Conservation (phyloP, 805 yeast genomes). For the Cyberlindnera japonica region DNA sequence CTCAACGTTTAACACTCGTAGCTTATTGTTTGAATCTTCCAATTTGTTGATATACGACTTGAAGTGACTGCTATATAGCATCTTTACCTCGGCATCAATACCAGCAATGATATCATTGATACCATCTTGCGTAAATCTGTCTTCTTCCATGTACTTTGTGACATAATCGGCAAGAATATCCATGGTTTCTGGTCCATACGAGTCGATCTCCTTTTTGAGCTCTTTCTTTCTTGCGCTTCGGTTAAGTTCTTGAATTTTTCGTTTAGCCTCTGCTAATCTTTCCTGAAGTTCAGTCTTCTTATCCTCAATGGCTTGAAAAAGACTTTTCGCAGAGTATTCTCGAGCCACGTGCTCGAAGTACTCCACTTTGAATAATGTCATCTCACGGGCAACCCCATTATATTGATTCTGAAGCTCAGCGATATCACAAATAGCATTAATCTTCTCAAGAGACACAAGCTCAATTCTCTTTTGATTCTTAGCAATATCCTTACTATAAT, state of each 20-base stretch:
- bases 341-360: conserved; percentile 40
- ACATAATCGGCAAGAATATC: conserved; percentile 39
- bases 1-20: conserved; percentile 22
- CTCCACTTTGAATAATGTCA: conserved; percentile 27
- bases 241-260: conserved; percentile 22
- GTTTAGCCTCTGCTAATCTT: conserved; percentile 30
- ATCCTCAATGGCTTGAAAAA: conserved; percentile 30
- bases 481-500: conserved; percentile 37
- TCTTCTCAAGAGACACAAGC: conserved; percentile 21
- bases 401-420: conserved; percentile 22
- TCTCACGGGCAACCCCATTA: conserved; percentile 26
- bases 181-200: conserved; percentile 38
- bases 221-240: conserved; percentile 24
- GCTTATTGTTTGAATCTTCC: conserved; percentile 26
- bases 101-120: conserved; percentile 39
- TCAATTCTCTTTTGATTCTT: conserved; percentile 31
- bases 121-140: conserved; percentile 35
- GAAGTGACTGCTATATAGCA: conserved; percentile 35
- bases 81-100: conserved; percentile 43
- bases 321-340: conserved; percentile 28
- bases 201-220: conserved; percentile 29
- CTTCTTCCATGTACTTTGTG: conserved; percentile 32
- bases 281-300: conserved; percentile 27
- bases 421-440: conserved; percentile 23
- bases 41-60: conserved; percentile 35